Percentiles rank a stretch among this genome's conserved stretches.
Conservation (phyloP, 345 rosid species). For the Eucalyptus grandis region DNA sequence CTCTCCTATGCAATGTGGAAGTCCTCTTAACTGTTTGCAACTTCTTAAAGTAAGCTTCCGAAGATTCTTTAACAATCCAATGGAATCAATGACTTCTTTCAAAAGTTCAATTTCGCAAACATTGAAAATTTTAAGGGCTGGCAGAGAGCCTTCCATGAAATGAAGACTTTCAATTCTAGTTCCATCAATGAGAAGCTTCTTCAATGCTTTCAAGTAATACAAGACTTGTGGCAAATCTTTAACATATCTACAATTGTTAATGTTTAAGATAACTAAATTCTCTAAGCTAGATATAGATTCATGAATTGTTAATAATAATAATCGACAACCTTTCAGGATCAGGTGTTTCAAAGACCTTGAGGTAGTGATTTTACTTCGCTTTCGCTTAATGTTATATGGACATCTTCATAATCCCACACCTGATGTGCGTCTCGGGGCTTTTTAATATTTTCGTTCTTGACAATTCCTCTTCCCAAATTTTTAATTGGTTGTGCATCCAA, state of each 20-base stretch:
- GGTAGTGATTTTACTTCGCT: not conserved
- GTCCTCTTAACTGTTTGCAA: too few relatives aligned
- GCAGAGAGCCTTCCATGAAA: too few relatives aligned
- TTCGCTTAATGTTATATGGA: too few relatives aligned
- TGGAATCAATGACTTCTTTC: too few relatives aligned
- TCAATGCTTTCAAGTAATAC: not conserved
- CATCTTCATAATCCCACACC: not conserved
- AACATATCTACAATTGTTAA: not conserved
- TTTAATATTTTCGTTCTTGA: not conserved
- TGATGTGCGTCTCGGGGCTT: fast-evolving
- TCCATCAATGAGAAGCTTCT: not conserved
- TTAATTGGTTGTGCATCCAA: not conserved
- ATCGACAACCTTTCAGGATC: not conserved
- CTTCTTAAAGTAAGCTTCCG: too few relatives aligned
- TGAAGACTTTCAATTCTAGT: not conserved
- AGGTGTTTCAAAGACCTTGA: not conserved
- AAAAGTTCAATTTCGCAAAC: too few relatives aligned
- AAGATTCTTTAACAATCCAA: too few relatives aligned
- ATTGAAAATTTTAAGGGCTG: too few relatives aligned
- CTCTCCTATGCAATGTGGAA: too few relatives aligned
- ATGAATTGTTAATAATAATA: too few relatives aligned
- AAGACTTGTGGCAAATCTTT: not conserved
- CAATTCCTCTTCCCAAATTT: not conserved
- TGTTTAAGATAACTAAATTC: not conserved
- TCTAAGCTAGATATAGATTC: not conserved